phyloP scores from a whole-genome alignment of 371 early-diverging fungal genomes.

The Basidiobolus meristosporus region DNA sequence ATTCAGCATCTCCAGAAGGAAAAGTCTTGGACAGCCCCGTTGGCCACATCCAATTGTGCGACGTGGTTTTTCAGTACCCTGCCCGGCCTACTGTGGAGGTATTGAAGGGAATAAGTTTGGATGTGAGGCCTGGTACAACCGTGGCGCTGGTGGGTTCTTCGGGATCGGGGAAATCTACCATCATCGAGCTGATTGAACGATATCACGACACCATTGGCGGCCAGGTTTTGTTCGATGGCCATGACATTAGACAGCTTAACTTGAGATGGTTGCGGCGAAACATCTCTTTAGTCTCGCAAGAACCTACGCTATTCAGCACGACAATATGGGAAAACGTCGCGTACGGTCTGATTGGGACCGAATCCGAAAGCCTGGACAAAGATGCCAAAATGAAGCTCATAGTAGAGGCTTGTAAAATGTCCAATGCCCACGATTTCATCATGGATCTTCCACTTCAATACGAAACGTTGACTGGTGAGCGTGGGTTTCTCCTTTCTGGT shows the following conservation, averaged over 20 bases:
- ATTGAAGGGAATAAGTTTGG: slow-evolving; percentile 29
- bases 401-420: slow-evolving; percentile 26
- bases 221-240: slow-evolving; percentile 44
- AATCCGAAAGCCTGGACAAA: slow-evolving; percentile 9
- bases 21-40: slow-evolving; percentile 14
- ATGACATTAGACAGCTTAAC: slow-evolving; percentile 39
- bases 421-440: slow-evolving; percentile 61
- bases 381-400: slow-evolving; percentile 6
- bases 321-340: slow-evolving; percentile 63
- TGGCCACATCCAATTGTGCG: slow-evolving; percentile 43
- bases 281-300: slow-evolving; percentile 75
- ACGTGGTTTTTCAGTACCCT: slow-evolving; percentile 50
- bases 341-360: slow-evolving; percentile 31
- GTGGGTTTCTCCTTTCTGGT: slow-evolving; percentile 26
- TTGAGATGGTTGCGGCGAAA: slow-evolving; percentile 46
- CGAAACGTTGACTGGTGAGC: slow-evolving; percentile 52
- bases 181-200: slow-evolving; percentile 70
- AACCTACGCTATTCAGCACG: slow-evolving; percentile 70
- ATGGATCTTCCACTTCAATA: slow-evolving; percentile 45
- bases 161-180: slow-evolving; percentile 83
- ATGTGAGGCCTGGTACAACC: slow-evolving; percentile 47
- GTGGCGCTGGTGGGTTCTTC: slow-evolving; percentile 64
- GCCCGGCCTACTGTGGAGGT: slow-evolving; percentile 36
- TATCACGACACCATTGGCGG: slow-evolving; percentile 66
- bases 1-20: slow-evolving; percentile 30